phyloP scores from a whole-genome alignment of 192 early-diverging fungal genomes.

The Pilaira anomala region DNA sequence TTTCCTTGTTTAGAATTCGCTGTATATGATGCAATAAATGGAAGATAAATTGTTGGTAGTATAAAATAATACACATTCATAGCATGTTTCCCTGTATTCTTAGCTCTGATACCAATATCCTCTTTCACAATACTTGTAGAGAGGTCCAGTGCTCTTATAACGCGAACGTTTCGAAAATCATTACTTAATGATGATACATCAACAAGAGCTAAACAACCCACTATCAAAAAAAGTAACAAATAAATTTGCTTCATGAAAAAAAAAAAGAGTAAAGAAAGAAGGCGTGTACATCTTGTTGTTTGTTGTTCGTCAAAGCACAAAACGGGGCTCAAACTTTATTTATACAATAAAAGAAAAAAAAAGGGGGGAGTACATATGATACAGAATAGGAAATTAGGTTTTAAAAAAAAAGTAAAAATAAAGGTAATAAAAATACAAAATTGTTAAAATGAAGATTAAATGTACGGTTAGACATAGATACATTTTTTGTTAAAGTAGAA shows the following conservation, averaged over 20 bases:
- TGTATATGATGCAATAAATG: conserved; percentile 36
- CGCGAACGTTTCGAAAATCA: too few species aligned
- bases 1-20: conserved; percentile 43
- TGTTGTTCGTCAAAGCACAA: too few species aligned
- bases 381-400: too few species aligned
- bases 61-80: conserved; percentile 46
- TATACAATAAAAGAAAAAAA: neutral
- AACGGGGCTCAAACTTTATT: too few species aligned
- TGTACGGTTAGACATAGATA: too few species aligned
- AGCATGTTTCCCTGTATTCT: conserved; percentile 41
- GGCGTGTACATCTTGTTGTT: too few species aligned
- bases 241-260: neutral
- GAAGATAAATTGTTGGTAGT: conserved; percentile 22
- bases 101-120: conserved; percentile 37
- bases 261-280: too few species aligned
- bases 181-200: too few species aligned
- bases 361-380: neutral
- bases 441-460: too few species aligned
- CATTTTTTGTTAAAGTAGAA: neutral
- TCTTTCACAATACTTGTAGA: conserved; percentile 47
- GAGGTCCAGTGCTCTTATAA: conserved; percentile 60
- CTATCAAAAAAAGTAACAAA: neutral
- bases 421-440: too few species aligned
- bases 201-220: too few species aligned
- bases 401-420: neutral